Evolutionary conservation across 2,329 filamentous ascomycete genomes (phyloP), one percentile per base, ranked within the genome.

Genomic region (Curvularia eragrostidis): DNA sequence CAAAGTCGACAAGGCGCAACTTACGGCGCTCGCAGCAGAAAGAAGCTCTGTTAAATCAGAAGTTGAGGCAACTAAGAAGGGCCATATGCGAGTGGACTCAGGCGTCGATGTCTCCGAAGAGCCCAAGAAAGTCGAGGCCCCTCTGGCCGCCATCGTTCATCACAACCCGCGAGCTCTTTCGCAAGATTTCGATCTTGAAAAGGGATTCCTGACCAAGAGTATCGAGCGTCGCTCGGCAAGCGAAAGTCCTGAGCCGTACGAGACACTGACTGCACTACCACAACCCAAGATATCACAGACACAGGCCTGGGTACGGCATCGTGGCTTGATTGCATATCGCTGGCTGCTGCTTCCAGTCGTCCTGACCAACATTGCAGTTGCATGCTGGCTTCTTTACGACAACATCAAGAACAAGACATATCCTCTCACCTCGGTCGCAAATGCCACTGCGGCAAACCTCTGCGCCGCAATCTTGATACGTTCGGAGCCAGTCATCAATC

Each of bases 1-100:
- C 43, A 87, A 87, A 71, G 79, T 85, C 42, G 81, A 87, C 70
- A 85, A 84, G 75, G 75, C 72, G 21, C 71, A 74, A 5, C 78
- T 87, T 3, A 72, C 69, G 7, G 65, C 68, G 9, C 62, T 80
- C 13, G 60, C 62, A 13, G 13, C 46, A 32, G 26, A 28, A 23
- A 24, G 3, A 13, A 34, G 13, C 13, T 5, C 23, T 9, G 5
- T 43, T 2, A 48, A 9, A 23, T 2, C 19, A 10, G 21, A 38
- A 5, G 21, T 43, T 0, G 30, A 28, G 15, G 28, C 18, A 7
- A 30, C 50, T 9, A 28, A 28, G 34, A 13, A 15, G 13, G 28
- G 34, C 9, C 48, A 47, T 15, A 24, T 23, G 13, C 43, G 43
- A 18, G 23, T 39, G 10, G 48, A 56, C n/a, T 52, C 47, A 18